Base-by-base conservation (phyloP, 148 eudicot genomes). In the Rheum nobile region DNA sequence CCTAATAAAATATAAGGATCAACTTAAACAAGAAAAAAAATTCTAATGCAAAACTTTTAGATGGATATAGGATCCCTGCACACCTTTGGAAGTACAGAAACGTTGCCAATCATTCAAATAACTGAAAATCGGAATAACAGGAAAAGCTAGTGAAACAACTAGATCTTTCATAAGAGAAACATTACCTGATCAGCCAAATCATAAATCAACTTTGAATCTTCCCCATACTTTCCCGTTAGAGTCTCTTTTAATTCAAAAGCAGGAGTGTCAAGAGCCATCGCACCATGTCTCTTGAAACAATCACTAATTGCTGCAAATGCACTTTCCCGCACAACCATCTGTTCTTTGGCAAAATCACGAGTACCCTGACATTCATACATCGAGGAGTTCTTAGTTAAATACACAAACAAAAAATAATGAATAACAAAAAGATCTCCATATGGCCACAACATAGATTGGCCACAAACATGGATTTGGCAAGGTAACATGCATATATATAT, bases 171-270 rank as follows among this genome's bases (percentile, higher is more conserved):
- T 28, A 22, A 68, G 2, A 74, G 72, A 16, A 69, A n/a, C 32
- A 32, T 68, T 77, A 90, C 99, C 97, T 96, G 99, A 83, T 96
- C 99, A 78, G 97, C 99, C 76, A 96, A 88, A 90, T 96, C 99
- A 84, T 92, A 96, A 73, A 96, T 90, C 81, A 92, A 80, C 67
- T 96, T 96, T 31, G 99, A 96, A 73, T 96, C 99, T 82, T 96
- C 99, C 67, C 99, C 96, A 72, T 96, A 92, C 75, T 96, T 96
- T 17, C 99, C 99, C 88, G 79, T 90, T 44, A 96, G 85, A 77
- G 99, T 96, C 81, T 92, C 99, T 74, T 89, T 88, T 82, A 96
- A 74, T 81, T 96, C 99, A 85, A 96, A 92, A 69, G 79, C 97
- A 81, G 99, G 99, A 31, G 99, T 96, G 85, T 96, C 97, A 43